These are phyloP conservation scores for Sugiyamaella floridensis DNA, from an alignment of 805 yeast genomes.

Conservation along the genomic window DNA sequence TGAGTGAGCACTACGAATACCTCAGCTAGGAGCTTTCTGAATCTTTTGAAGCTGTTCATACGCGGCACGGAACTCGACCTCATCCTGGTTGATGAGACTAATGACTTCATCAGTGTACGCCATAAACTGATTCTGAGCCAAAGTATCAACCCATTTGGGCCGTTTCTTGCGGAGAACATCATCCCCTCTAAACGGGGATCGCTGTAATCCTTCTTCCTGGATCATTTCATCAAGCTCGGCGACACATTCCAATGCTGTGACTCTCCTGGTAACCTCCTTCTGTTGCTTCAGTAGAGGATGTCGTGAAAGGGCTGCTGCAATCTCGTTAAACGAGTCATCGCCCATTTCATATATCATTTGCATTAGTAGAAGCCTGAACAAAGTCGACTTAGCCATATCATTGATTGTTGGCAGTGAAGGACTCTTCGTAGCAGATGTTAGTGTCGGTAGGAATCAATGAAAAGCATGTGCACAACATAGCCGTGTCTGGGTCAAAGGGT, in stretches of 20 bases:
- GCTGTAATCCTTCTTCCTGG: constrained; percentile 12
- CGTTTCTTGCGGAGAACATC: constrained; percentile 1
- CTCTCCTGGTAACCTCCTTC: background rate
- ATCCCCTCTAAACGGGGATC: background rate
- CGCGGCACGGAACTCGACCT: constrained; percentile 20
- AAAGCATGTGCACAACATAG: too few relatives aligned
- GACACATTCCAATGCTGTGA: constrained; percentile 14
- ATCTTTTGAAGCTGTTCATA: constrained; percentile 14
- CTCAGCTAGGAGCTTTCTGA: background rate
- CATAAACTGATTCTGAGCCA: constrained; percentile 25
- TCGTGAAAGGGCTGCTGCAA: constrained; percentile 21
- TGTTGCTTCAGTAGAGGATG: constrained; percentile 25
- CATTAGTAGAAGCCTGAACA: constrained; percentile 27
- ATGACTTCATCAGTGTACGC: constrained; percentile 20
- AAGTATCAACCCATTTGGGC: constrained; percentile 17
- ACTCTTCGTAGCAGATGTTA: too few relatives aligned
- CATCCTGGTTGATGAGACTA: constrained; percentile 21
- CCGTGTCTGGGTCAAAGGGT: too few relatives aligned
- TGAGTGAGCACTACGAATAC: too few relatives aligned
- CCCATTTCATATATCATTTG: constrained; percentile 30
- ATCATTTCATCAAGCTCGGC: constrained; percentile 20
- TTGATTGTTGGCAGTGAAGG: background rate
- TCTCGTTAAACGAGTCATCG: constrained; percentile 18
- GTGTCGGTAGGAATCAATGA: too few relatives aligned
- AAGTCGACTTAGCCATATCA: constrained; percentile 3